These are phyloP conservation scores for Elongisporangium undulatum DNA, from an alignment of 352 stramenopile genomes.

Conservation along the genomic window DNA sequence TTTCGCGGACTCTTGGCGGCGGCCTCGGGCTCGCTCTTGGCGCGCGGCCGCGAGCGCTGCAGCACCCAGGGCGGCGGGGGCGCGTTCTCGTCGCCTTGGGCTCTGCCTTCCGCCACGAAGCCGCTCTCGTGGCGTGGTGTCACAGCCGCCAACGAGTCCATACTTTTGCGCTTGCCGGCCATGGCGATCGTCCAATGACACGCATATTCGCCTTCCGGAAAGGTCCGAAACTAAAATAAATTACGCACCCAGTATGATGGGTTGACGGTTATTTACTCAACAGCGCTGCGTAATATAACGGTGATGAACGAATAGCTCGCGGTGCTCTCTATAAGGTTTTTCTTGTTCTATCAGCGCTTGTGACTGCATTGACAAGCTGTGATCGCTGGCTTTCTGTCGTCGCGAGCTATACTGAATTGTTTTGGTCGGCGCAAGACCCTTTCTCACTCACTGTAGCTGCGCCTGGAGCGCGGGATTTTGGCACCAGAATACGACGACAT, in stretches of 20 bases:
- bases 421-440: too few relatives aligned
- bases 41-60: neutral
- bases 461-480: too few relatives aligned
- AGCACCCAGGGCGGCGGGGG: neutral
- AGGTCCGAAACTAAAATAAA: neutral
- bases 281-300: neutral
- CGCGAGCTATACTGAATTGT: too few relatives aligned
- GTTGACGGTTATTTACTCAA: neutral
- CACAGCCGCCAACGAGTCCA: neutral
- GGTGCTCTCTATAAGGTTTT: too few relatives aligned
- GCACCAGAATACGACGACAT: too few relatives aligned
- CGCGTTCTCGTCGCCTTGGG: neutral
- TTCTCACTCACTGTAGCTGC: too few relatives aligned
- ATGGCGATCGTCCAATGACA: neutral
- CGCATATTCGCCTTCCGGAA: neutral
- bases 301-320: too few relatives aligned
- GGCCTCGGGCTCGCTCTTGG: neutral
- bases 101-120: neutral
- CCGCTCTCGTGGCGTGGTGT: neutral
- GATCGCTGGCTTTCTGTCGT: too few relatives aligned
- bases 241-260: neutral
- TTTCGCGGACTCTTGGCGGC: neutral
- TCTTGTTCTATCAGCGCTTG: too few relatives aligned
- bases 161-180: neutral
- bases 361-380: too few relatives aligned